Base-by-base conservation (phyloP, 148 eudicot genomes). In the Heliamphora exappendiculata region DNA sequence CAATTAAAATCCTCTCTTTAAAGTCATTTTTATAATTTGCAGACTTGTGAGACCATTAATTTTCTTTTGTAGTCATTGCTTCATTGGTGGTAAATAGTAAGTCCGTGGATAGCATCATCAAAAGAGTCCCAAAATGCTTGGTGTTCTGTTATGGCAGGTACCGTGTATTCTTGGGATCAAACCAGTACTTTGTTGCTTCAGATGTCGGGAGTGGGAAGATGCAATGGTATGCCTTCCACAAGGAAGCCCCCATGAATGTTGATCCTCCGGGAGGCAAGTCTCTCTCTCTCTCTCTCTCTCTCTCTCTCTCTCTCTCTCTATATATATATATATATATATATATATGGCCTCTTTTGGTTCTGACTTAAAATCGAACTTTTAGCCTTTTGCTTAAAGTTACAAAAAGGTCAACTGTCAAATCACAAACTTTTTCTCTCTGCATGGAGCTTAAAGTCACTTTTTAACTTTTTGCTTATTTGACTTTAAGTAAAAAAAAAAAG, bases 191-290 rank as follows among this genome's bases (percentile, higher is more conserved):
- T 64, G 85, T 78, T 75, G 72, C 76, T 37, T 70, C 70, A 62
- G 81, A 82, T 44, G 74, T 82, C 28, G 85, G 85, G n/a, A 45
- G 39, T 5, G 82, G 82, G 51, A 78, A 70, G 31, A 78, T 82
- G 82, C 81, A 82, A 47, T 82, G 85, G 84, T 82, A 82, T 58
- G 85, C 85, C 24, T 82, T 82, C 70, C 68, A 36, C 13, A 82
- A 70, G 57, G 81, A 81, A 33, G 42, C 79, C 44, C 76, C 74
- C 36, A 58, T 53, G 64, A 36, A 22, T 47, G 63, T 16, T 44
- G 78, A 66, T 57, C 49, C 75, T n/a, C 47, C 57, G 0, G 55
- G 19, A 60, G 78, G 84, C 67, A 75, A 59, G 0, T 51, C 16
- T 59, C 57, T 60, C 55, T 14, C 36, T 39, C 19, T 9, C 14